Percentiles rank a stretch among this genome's conserved stretches.
Evolutionary conservation across 805 yeast species (phyloP).

Genomic region (Saccharomycopsis guyanensis): DNA sequence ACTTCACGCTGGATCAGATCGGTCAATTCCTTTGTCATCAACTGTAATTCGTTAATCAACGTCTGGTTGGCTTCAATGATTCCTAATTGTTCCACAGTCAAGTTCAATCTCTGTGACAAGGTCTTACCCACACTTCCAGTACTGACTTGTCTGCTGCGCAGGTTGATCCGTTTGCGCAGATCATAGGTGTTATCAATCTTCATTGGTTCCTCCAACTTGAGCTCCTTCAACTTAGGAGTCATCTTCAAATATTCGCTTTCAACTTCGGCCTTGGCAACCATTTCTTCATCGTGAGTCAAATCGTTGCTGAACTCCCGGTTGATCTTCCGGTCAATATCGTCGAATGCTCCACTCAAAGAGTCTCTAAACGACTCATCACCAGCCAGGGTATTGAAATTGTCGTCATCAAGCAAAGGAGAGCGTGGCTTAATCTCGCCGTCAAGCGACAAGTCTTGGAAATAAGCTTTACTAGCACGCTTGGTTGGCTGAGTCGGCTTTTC

Average conservation of each 20-base stretch:
- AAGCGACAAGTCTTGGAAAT: too few species aligned
- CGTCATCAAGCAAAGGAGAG: neutral
- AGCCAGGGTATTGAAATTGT: neutral
- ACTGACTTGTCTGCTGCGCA: too few species aligned
- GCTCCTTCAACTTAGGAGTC: neutral
- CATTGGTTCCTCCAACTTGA: too few species aligned
- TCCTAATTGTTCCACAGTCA: slow-evolving; percentile 55
- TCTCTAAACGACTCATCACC: slow-evolving; percentile 10
- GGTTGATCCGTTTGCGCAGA: too few species aligned
- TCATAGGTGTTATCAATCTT: too few species aligned
- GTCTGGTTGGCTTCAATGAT: slow-evolving; percentile 52
- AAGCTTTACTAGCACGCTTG: neutral
- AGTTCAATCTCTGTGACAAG: slow-evolving; percentile 26
- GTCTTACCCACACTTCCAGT: too few species aligned
- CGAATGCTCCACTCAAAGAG: slow-evolving; percentile 15
- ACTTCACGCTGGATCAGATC: slow-evolving; percentile 65
- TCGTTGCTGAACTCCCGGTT: slow-evolving; percentile 5
- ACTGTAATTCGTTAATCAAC: slow-evolving; percentile 53
- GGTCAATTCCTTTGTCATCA: slow-evolving; percentile 67
- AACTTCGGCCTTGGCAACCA: too few species aligned
- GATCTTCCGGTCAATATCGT: slow-evolving; percentile 12
- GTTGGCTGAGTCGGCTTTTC: neutral
- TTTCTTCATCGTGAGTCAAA: too few species aligned
- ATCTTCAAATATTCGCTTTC: too few species aligned
- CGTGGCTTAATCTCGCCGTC: too few species aligned